These are phyloP conservation scores for Poa pratensis DNA, from an alignment of 176 grass and related monocot species.

Conservation along the genomic window DNA sequence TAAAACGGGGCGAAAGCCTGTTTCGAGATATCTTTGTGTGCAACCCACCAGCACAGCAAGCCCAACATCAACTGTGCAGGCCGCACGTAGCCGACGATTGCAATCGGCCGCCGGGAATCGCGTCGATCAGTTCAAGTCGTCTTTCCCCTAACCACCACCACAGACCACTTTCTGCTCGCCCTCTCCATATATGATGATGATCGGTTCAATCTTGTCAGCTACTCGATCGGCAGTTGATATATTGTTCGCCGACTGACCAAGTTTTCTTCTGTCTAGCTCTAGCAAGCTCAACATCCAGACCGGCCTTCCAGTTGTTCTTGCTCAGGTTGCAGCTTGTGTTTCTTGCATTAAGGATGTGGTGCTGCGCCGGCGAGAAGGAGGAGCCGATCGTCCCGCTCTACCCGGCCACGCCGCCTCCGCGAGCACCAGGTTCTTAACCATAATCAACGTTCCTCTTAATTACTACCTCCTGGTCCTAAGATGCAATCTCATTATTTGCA, in stretches of 20 bases:
- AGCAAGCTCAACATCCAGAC: not conserved
- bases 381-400: slow-evolving; percentile 35
- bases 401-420: slow-evolving; percentile 35
- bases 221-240: not conserved
- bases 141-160: not conserved
- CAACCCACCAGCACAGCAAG: slow-evolving; percentile 13
- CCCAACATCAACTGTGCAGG: slow-evolving; percentile 13
- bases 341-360: slow-evolving; percentile 48
- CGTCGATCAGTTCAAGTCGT: not conserved
- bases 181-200: no score
- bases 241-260: not conserved
- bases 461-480: not conserved
- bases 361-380: slow-evolving; percentile 46
- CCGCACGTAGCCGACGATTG: slow-evolving; percentile 46
- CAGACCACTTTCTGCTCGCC: not conserved
- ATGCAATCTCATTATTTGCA: no score
- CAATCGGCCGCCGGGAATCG: slow-evolving; percentile 12
- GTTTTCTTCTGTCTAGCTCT: not conserved
- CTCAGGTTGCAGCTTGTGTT: not conserved
- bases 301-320: not conserved
- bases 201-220: not conserved
- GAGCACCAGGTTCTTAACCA: slow-evolving; percentile 36
- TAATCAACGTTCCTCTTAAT: no score
- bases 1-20: no score
- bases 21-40: not conserved